Conservation (phyloP, 2,329 filamentous ascomycete species). For the Clathrospora elynae region DNA sequence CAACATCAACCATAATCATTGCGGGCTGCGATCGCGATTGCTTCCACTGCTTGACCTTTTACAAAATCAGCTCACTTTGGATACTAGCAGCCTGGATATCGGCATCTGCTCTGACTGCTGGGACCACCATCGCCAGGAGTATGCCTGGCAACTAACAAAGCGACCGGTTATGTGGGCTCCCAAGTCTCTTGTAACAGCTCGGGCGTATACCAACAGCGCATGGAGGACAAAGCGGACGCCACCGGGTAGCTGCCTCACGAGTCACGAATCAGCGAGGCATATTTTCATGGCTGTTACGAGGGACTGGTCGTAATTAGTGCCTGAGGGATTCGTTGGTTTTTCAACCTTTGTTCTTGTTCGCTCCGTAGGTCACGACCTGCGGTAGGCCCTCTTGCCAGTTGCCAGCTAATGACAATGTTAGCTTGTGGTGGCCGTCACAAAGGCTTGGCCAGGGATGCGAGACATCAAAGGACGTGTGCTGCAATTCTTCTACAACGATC, state of each 20-base stretch:
- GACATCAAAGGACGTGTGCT: too few relatives aligned
- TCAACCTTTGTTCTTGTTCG: too few relatives aligned
- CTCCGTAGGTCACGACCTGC: too few relatives aligned
- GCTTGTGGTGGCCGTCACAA: too few relatives aligned
- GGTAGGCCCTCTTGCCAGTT: too few relatives aligned
- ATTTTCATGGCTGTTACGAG: slow-evolving; percentile 49
- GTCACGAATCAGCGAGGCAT: slow-evolving; percentile 43
- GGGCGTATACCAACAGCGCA: slow-evolving; percentile 24
- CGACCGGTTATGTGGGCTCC: slow-evolving; percentile 52
- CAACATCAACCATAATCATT: slow-evolving; percentile 74
- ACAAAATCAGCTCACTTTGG: slow-evolving; percentile 50
- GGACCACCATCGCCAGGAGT: slow-evolving; percentile 45
- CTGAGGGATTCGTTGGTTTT: too few relatives aligned
- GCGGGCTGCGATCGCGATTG: slow-evolving; percentile 69
- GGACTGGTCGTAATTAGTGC: slow-evolving; percentile 49
- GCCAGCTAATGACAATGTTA: too few relatives aligned
- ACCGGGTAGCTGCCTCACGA: slow-evolving; percentile 41
- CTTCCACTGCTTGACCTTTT: slow-evolving; percentile 70
- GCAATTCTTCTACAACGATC: too few relatives aligned
- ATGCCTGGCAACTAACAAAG: slow-evolving; percentile 54
- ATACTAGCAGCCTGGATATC: slow-evolving; percentile 43
- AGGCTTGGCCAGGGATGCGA: too few relatives aligned
- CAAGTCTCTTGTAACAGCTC: slow-evolving; percentile 27
- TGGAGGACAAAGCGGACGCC: slow-evolving; percentile 28
- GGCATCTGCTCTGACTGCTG: slow-evolving; percentile 56